Evolutionary conservation across 2,329 filamentous ascomycete species (phyloP).

Genomic region (Stemphylium lycopersici): DNA sequence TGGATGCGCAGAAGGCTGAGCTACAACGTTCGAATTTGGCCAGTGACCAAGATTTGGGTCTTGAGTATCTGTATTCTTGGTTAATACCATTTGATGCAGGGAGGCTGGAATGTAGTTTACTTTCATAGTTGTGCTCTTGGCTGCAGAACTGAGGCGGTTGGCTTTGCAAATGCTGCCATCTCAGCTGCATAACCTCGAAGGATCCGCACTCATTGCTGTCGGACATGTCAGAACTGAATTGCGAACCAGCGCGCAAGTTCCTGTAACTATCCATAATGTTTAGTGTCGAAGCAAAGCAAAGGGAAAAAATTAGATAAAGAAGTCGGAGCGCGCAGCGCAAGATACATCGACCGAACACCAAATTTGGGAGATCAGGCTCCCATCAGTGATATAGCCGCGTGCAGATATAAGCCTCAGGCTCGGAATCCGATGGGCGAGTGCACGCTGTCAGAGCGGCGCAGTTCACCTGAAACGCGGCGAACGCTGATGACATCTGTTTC

Average conservation of each 20-base stretch:
- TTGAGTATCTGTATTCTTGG: slow-evolving; percentile 13
- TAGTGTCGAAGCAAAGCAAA: background rate
- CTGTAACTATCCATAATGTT: slow-evolving; percentile 16
- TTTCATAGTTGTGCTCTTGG: background rate
- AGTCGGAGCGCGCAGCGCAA: background rate
- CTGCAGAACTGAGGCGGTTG: background rate
- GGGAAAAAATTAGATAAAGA: background rate
- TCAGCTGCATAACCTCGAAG: background rate
- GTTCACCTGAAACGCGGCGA: slow-evolving; percentile 36
- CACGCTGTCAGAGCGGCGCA: slow-evolving; percentile 22
- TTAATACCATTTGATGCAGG: background rate
- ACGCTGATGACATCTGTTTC: slow-evolving; percentile 16
- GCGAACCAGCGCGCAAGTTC: slow-evolving; percentile 18
- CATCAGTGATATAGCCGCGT: background rate
- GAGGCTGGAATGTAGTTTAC: background rate
- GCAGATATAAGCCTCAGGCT: slow-evolving; percentile 3
- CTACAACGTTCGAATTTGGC: slow-evolving; percentile 5
- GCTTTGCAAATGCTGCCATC: background rate
- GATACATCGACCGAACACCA: background rate
- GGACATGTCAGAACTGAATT: slow-evolving; percentile 2
- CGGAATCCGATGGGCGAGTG: background rate
- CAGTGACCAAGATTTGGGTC: slow-evolving; percentile 13
- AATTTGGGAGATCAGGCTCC: background rate
- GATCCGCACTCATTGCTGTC: background rate
- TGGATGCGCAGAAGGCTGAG: slow-evolving; percentile 14